Evolutionary conservation across 805 yeast species (phyloP).

Genomic region (Yamadazyma nakazawae): DNA sequence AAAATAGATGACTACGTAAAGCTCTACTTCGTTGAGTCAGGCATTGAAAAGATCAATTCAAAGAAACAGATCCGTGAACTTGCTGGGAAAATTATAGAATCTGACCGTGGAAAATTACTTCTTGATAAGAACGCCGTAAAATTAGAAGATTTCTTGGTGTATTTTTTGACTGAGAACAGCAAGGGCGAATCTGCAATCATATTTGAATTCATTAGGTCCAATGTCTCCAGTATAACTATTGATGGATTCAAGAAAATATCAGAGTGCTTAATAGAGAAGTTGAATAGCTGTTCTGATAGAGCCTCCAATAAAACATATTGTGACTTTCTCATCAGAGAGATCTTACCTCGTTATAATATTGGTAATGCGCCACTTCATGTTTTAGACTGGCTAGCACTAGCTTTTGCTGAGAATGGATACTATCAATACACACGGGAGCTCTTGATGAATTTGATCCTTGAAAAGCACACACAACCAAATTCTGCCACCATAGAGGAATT

Average conservation of each 20-base stretch:
- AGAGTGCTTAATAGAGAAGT: neutral
- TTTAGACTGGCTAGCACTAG: neutral
- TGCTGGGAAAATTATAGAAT: neutral
- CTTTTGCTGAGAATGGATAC: conserved; percentile 3
- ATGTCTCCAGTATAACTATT: neutral
- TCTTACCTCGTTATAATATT: neutral
- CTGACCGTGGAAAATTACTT: neutral
- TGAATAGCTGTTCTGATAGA: neutral
- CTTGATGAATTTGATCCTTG: conserved; percentile 3
- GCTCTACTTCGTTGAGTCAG: neutral
- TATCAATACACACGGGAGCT: neutral
- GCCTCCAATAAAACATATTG: neutral
- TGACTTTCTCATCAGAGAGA: neutral
- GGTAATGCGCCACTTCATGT: conserved; percentile 3
- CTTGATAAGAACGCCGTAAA: conserved; percentile 9
- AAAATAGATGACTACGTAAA: neutral
- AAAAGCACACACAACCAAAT: conserved; percentile 2
- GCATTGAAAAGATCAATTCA: neutral
- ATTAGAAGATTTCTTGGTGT: conserved; percentile 8
- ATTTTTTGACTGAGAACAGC: neutral
- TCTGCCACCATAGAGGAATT: conserved; percentile 3
- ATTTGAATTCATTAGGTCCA: neutral
- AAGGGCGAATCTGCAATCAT: neutral
- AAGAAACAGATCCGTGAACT: neutral
- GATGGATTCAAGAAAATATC: neutral